These are phyloP conservation scores for Eimeria sp. DNA, from an alignment of 169 alveolate species.

Conservation along the genomic window DNA sequence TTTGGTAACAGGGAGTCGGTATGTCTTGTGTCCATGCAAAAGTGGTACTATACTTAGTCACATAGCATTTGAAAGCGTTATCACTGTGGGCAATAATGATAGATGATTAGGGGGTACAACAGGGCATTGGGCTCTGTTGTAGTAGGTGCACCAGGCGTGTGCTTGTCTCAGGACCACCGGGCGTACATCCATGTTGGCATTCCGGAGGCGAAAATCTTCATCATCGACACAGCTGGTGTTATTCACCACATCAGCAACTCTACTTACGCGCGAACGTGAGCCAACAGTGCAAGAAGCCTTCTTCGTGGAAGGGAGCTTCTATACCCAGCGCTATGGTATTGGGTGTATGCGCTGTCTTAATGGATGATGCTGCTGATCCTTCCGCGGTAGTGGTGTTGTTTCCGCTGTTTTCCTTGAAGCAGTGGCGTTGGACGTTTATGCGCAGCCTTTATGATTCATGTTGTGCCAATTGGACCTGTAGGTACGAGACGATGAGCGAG, in stretches of 20 bases:
- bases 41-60: not conserved
- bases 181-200: slow-evolving; percentile 96
- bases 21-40: slow-evolving; percentile 28
- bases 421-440: not conserved
- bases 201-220: slow-evolving; percentile 95
- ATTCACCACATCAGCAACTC: slow-evolving; percentile 92
- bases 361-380: not conserved
- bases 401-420: not conserved
- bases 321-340: not conserved
- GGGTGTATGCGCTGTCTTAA: not conserved
- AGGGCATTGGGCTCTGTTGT: not conserved
- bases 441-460: not conserved
- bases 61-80: no score
- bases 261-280: slow-evolving; percentile 92
- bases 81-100: not conserved
- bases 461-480: not conserved
- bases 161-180: slow-evolving; percentile 90
- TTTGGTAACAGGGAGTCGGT: slow-evolving; percentile 99
- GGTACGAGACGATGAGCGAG: slow-evolving; percentile 82
- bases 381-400: not conserved
- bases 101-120: not conserved
- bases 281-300: not conserved
- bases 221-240: slow-evolving; percentile 94
- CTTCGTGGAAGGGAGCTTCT: not conserved
- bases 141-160: not conserved